Percentiles rank a stretch among this genome's conserved stretches.
These are phyloP conservation scores for Exsudoporus frostii DNA, from an alignment of 768 basidiomycete species.

Conservation along the genomic window DNA sequence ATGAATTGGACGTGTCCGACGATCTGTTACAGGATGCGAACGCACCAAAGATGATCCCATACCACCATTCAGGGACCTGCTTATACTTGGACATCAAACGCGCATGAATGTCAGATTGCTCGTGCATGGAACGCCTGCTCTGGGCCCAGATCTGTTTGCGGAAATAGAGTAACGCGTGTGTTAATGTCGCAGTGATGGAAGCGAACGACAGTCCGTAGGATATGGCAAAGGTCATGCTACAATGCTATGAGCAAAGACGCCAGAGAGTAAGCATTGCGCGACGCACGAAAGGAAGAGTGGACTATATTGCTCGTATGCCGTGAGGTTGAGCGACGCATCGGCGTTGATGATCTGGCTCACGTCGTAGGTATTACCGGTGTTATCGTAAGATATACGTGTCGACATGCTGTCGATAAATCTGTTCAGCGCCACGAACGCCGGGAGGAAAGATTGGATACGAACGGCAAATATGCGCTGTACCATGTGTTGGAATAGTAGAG, in stretches of 20 bases:
- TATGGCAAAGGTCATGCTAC: constrained; percentile 63
- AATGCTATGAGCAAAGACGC: neutral
- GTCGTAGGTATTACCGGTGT: constrained; percentile 56
- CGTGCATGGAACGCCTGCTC: constrained; percentile 63
- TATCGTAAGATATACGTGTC: constrained; percentile 63
- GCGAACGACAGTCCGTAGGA: constrained; percentile 84
- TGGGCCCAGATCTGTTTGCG: constrained; percentile 77
- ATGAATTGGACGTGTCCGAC: neutral
- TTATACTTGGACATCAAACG: constrained; percentile 55
- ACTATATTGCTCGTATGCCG: constrained; percentile 53
- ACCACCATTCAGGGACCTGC: constrained; percentile 64
- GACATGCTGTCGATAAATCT: constrained; percentile 43
- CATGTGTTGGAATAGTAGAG: constrained; percentile 69
- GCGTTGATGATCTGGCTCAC: constrained; percentile 52
- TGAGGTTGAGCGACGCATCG: constrained; percentile 53
- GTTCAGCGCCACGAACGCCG: neutral
- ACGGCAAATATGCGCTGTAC: constrained; percentile 57
- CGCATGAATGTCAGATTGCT: constrained; percentile 75
- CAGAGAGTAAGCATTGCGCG: neutral
- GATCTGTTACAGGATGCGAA: neutral
- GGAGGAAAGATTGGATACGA: constrained; percentile 14
- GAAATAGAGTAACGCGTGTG: constrained; percentile 72
- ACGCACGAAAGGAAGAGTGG: constrained; percentile 56
- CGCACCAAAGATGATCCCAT: constrained; percentile 33
- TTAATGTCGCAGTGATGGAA: constrained; percentile 69